Percentiles rank a stretch among this genome's conserved stretches.
phyloP scores from a whole-genome alignment of 1,284 basidiomycete species.

The Puccinia sorghi region DNA sequence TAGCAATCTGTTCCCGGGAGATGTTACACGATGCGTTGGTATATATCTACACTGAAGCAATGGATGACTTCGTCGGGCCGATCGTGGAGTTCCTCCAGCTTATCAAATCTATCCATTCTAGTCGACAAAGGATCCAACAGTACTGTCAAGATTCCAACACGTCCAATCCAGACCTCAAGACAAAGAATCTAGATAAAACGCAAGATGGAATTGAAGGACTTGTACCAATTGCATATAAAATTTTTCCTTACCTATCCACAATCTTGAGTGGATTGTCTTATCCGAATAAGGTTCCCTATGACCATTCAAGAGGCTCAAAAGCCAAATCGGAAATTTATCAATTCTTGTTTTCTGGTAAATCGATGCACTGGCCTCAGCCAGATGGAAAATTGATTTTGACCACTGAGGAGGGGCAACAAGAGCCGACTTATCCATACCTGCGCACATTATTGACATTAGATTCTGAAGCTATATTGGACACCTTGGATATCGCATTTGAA shows the following conservation, averaged over 20 bases:
- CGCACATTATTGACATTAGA: conserved; percentile 83
- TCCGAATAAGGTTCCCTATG: conserved; percentile 75
- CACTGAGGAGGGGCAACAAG: conserved; percentile 52
- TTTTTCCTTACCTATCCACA: conserved; percentile 87
- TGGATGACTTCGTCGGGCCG: conserved; percentile 85
- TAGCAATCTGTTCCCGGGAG: conserved; percentile 78
- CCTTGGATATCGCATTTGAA: conserved; percentile 91
- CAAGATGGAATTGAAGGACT: conserved; percentile 61
- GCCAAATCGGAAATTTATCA: conserved; percentile 63
- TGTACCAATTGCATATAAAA: conserved; percentile 74
- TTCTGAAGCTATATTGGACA: conserved; percentile 89
- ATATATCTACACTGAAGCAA: conserved; percentile 84
- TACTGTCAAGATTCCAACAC: conserved; percentile 24
- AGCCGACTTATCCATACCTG: conserved; percentile 74
- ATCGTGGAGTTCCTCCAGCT: conserved; percentile 79
- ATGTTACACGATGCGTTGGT: conserved; percentile 89
- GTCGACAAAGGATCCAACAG: conserved; percentile 34
- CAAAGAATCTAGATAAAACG: conserved; percentile 54
- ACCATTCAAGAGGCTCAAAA: conserved; percentile 65
- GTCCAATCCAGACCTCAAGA: conserved; percentile 56
- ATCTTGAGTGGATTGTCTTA: conserved; percentile 82
- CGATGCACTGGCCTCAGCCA: conserved; percentile 73
- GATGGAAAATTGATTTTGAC: conserved; percentile 72
- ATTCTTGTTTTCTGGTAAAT: conserved; percentile 81
- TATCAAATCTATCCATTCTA: conserved; percentile 65